Percentiles rank a stretch among this genome's conserved stretches.
phyloP scores from a whole-genome alignment of 129 eudicot genomes.

The Flaveria trinervia region DNA sequence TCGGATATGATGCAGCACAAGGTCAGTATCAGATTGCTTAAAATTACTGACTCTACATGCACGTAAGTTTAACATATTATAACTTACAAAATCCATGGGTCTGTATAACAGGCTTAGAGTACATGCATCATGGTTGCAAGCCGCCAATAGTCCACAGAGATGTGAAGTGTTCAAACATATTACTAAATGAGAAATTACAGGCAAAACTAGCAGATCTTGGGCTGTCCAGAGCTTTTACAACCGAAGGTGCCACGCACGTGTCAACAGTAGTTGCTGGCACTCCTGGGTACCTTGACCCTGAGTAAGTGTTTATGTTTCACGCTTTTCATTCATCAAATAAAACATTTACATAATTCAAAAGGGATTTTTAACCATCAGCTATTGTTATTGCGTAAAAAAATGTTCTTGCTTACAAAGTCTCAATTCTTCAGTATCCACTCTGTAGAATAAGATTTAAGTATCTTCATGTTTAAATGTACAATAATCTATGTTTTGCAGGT shows the following conservation, averaged over 20 bases:
- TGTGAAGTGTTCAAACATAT: constrained; percentile 36
- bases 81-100: not conserved
- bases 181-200: constrained; percentile 24
- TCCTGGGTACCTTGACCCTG: constrained; percentile 45
- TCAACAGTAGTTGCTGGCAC: constrained; percentile 35
- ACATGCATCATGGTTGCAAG: constrained; percentile 54
- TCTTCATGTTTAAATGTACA: constrained; percentile 5
- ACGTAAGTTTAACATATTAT: not conserved
- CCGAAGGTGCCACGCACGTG: constrained; percentile 34
- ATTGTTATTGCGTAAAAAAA: not conserved
- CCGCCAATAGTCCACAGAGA: constrained; percentile 46
- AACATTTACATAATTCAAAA: not conserved
- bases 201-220: constrained; percentile 63
- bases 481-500: constrained; percentile 25
- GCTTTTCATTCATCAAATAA: not conserved
- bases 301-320: constrained; percentile 27
- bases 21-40: constrained; percentile 30
- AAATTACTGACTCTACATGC: not conserved
- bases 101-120: constrained; percentile 45
- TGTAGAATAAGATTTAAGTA: not conserved
- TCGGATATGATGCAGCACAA: constrained; percentile 51
- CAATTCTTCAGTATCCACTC: not conserved
- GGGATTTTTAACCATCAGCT: not conserved
- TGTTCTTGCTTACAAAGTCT: constrained; percentile 10
- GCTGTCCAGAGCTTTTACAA: constrained; percentile 36